Base-by-base conservation (phyloP, 768 basidiomycete species). In the Termitomyces sp. region DNA sequence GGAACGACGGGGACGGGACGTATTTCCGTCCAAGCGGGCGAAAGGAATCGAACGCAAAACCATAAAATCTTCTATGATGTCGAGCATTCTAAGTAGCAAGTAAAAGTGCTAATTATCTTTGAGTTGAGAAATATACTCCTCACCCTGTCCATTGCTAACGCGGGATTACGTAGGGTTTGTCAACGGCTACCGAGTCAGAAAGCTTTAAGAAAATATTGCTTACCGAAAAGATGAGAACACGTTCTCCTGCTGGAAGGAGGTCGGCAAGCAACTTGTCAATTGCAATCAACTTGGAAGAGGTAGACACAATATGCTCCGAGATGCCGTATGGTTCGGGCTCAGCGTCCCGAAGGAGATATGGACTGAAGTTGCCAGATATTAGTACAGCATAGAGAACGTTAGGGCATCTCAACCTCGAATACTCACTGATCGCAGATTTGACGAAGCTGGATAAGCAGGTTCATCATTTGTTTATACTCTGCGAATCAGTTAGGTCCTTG, bases 351-450 rank as follows among this genome's bases (percentile, higher is more conserved):
- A 86, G 68, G 44, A 83, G 58, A 63, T 85, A 86, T 15, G 84
- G 84, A 59, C 83, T 44, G 46, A 47, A 58, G 27, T 48, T 2
- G 27, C 5, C 13, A 30, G 27, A 27, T 16, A 20, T 47, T 6
- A 27, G 24, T 56, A 33, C 20, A 37, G 11, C 9, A 16, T 27
- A 30, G 3, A 13, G 15, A 9, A 27, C 15, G 6, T 20, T 42
- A 27, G 4, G 20, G 55, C 36, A 6, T 15, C 16, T 27, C 13
- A 16, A 52, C 18, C 16, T 27, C 13, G 20, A 52, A 31, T 3
- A 66, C 82, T 34, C 62, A 84, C 81, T 89, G 88, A 65, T 87
- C 86, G 69, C 88, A 89, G 50, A 87, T 80, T 74, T 82, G 81
- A 47, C 87, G 78, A 12, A 90, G 73, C 69, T 89, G 87, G 76